These are phyloP conservation scores for Fraxinus floribunda DNA, from an alignment of 305 asterid species.

Conservation along the genomic window DNA sequence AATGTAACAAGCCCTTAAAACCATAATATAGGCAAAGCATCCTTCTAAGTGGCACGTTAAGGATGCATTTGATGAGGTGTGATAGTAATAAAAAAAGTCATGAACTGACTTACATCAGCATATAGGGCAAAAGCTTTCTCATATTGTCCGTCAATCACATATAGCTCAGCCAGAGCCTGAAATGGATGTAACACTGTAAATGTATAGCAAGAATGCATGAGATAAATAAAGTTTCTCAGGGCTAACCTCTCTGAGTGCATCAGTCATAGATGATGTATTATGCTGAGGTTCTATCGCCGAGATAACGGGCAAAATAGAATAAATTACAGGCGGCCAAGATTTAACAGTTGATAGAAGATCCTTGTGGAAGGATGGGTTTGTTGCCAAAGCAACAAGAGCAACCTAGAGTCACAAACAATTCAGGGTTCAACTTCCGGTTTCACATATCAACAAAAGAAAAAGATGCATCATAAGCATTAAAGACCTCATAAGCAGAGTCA, in stretches of 20 bases:
- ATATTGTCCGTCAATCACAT: constrained; percentile 75
- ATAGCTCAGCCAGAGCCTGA: constrained; percentile 92
- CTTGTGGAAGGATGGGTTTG: constrained; percentile 81
- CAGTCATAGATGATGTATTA: constrained; percentile 77
- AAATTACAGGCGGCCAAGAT: constrained; percentile 81
- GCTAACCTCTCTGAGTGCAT: constrained; percentile 80
- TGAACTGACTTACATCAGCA: constrained; percentile 81
- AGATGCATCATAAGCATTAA: constrained; percentile 25
- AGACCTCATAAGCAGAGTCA: constrained; percentile 95
- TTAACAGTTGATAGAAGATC: constrained; percentile 85
- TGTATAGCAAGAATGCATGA: constrained; percentile 22
- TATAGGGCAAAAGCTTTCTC: constrained; percentile 86
- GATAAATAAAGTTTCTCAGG: constrained; percentile 22
- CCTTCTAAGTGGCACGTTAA: constrained; percentile 13
- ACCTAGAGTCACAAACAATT: constrained; percentile 51
- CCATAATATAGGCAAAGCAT: constrained; percentile 19
- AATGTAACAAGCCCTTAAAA: constrained; percentile 17
- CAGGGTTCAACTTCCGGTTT: constrained; percentile 18
- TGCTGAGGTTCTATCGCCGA: constrained; percentile 94
- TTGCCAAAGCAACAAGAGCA: constrained; percentile 95
- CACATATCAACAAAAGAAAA: constrained; percentile 5
- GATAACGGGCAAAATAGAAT: constrained; percentile 78
- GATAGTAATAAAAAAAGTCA: constrained; percentile 2
- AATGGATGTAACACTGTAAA: constrained; percentile 24
- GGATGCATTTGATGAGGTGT: constrained; percentile 11